These are phyloP conservation scores for Colletotrichum tropicale DNA, from an alignment of 2,329 filamentous ascomycete species.

Conservation along the genomic window DNA sequence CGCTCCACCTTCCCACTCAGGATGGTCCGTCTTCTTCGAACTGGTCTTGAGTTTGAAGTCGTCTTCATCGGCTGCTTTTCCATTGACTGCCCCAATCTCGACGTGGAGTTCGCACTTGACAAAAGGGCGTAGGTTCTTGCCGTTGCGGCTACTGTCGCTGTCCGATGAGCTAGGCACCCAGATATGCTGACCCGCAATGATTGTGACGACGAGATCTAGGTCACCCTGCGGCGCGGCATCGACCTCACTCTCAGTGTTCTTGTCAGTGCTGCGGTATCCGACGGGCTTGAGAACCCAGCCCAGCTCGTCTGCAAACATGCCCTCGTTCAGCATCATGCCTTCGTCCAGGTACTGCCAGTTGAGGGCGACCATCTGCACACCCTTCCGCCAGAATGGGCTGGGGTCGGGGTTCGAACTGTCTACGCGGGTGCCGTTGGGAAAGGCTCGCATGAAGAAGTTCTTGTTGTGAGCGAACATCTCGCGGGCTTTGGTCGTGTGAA, in stretches of 20 bases:
- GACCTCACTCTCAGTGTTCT: conserved; percentile 42
- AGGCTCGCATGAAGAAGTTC: conserved; percentile 87
- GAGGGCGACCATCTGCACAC: conserved; percentile 96
- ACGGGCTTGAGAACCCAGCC: conserved; percentile 88
- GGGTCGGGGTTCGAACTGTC: conserved; percentile 96
- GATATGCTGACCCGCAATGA: conserved; percentile 79
- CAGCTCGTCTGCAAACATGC: conserved; percentile 88
- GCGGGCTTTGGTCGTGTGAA: conserved; percentile 66
- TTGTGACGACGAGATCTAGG: conserved; percentile 71
- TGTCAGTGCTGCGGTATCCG: conserved; percentile 66
- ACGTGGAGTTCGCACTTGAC: conserved; percentile 84
- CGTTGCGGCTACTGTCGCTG: conserved; percentile 32
- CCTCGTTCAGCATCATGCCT: conserved; percentile 95
- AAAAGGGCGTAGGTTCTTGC: conserved; percentile 63
- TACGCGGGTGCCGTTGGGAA: conserved; percentile 79
- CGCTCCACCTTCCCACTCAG: conserved; percentile 62
- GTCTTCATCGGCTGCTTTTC: conserved; percentile 47
- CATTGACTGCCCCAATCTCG: conserved; percentile 59
- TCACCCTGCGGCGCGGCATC: conserved; percentile 53
- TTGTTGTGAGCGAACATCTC: conserved; percentile 89
- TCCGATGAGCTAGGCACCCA: conserved; percentile 54
- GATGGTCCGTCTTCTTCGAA: conserved; percentile 62
- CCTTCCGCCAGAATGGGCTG: conserved; percentile 87
- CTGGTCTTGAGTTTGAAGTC: conserved; percentile 65
- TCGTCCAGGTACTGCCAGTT: conserved; percentile 98